phyloP scores from a whole-genome alignment of 148 eudicot genomes.

The Amaranthus cruentus region DNA sequence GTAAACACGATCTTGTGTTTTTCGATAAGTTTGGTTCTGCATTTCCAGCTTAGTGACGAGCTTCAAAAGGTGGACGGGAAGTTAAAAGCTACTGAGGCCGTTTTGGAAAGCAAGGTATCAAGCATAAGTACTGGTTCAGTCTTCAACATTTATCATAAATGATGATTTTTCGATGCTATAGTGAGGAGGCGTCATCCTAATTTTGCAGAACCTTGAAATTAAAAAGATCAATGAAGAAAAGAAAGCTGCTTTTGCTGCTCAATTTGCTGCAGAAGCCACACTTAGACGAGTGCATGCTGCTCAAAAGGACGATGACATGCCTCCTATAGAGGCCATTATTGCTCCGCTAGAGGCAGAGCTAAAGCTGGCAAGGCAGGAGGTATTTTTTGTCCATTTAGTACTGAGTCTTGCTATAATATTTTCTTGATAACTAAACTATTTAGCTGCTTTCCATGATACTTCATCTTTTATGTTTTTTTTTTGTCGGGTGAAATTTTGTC shows the following conservation, averaged over 20 bases:
- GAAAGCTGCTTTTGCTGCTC: slow-evolving; percentile 82
- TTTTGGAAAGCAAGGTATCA: slow-evolving; percentile 87
- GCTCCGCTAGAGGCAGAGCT: slow-evolving; percentile 96
- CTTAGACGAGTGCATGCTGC: slow-evolving; percentile 97
- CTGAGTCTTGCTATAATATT: background rate
- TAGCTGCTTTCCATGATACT: background rate
- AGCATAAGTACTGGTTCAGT: background rate
- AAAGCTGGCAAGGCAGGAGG: slow-evolving; percentile 77
- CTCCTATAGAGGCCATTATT: slow-evolving; percentile 92
- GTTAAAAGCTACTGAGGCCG: slow-evolving; percentile 71
- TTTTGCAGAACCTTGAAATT: slow-evolving; percentile 73
- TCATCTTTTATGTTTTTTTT: background rate
- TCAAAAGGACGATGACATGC: slow-evolving; percentile 93
- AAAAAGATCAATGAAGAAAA: slow-evolving; percentile 87
- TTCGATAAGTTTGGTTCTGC: slow-evolving; percentile 1
- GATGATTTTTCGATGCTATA: slow-evolving; percentile 13
- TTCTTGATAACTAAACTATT: background rate
- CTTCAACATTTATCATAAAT: background rate
- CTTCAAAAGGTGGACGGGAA: slow-evolving; percentile 68
- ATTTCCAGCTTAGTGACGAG: slow-evolving; percentile 65
- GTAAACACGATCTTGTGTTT: background rate
- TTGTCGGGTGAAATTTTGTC: background rate
- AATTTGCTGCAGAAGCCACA: slow-evolving; percentile 98
- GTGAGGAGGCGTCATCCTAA: slow-evolving; percentile 9
- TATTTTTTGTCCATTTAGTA: slow-evolving; percentile 20